Evolutionary conservation across 768 basidiomycete genomes (phyloP), one percentile per base, ranked within the genome.

Genomic region (Macrolepiota fuliginosa): DNA sequence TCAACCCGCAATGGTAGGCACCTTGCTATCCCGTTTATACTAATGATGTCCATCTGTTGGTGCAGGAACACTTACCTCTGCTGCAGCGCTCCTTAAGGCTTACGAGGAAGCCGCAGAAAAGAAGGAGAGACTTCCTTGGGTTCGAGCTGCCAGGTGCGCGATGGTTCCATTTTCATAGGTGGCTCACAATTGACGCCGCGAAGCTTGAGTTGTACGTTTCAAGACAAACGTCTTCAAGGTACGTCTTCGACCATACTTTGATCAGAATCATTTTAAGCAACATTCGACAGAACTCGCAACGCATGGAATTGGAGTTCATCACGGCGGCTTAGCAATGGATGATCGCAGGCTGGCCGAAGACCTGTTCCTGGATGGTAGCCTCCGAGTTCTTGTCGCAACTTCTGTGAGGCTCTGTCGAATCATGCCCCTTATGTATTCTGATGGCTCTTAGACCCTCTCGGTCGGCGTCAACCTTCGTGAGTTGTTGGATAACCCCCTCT

Each of bases 381-480:
- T 97, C 27, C 82, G 83, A 32, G 76, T 95, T 35, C 76, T 98
- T 2, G 80, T 94, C 24, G 87, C 90, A 7, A 98, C 92, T 24
- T 97, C 93, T 15, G 94, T 94, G 66, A 39, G 32, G 17, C 17
- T 50, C 6, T 25, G 42, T 46, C 54, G 24, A 10, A 17, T 25
- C 56, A 2, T 42, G 35, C 5, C 4, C 7, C 56, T 4, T 19
- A 22, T 6, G 11, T 9, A 22, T 42, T 25, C 9, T 29, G 47
- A 39, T 47, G 36, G 27, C 39, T 53, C 39, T 51, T 58, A 96
- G 91, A 98, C 96, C 13, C 79, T 99, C 25, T 96, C 97, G 0
- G 94, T 98, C 40, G 96, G 97, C 1, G 94, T 98, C 36, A 98
- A 99, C 70, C 80, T 98, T 57, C 97, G 93, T 93, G 69, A 65